Evolutionary conservation across 1,284 basidiomycete genomes (phyloP).

Genomic region (Puccinia triticina): DNA sequence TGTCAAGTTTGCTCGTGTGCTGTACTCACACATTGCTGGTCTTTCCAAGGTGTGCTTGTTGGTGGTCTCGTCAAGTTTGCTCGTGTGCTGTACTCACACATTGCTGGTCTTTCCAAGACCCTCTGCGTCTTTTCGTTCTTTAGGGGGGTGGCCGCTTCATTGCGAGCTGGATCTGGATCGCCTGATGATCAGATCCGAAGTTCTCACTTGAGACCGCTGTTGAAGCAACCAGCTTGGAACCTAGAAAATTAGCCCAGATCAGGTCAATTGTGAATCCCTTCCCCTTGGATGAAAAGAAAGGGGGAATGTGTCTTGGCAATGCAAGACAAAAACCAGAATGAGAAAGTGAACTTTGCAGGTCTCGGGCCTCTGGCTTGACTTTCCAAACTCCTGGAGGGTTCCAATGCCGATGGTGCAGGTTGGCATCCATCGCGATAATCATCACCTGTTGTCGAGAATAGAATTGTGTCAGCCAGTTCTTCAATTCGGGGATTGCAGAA

Average conservation of each 20-base stretch:
- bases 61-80: too few species aligned
- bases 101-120: too few species aligned
- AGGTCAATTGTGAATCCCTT: conserved; percentile 10
- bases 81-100: too few species aligned
- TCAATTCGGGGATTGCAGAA: not conserved
- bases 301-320: not conserved
- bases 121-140: too few species aligned
- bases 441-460: not conserved
- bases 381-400: not conserved
- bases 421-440: not conserved
- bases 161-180: not conserved
- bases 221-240: not conserved
- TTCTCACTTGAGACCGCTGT: not conserved
- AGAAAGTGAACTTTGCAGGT: not conserved
- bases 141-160: not conserved
- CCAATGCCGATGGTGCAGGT: conserved; percentile 14
- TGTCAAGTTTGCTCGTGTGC: too few species aligned
- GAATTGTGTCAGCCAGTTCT: not conserved
- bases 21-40: too few species aligned
- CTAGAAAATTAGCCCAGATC: conserved; percentile 1
- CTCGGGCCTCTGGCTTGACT: not conserved
- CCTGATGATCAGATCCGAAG: not conserved
- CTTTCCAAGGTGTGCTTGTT: too few species aligned
- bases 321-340: not conserved
- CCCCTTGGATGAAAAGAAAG: not conserved